These are phyloP conservation scores for Aphanomyces astaci DNA, from an alignment of 352 stramenopile species.

Conservation along the genomic window DNA sequence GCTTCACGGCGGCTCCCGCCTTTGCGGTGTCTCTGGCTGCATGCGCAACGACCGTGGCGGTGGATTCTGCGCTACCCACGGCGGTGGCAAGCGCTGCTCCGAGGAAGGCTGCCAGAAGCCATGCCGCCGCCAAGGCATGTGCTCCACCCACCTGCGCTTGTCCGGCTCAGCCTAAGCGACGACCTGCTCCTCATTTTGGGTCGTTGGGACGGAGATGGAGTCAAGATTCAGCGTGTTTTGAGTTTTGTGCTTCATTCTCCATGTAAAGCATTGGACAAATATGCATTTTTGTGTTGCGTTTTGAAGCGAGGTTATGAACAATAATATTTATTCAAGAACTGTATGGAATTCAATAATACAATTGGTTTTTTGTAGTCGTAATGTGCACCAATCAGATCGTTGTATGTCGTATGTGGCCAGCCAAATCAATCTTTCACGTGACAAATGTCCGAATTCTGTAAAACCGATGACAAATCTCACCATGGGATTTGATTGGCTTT, in stretches of 20 bases:
- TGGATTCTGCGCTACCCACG: constrained; percentile 29
- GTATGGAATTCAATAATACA: no score
- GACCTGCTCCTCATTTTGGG: background rate
- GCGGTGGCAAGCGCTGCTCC: constrained; percentile 28
- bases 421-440: no score
- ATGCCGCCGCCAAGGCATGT: constrained; percentile 77
- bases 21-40: constrained; percentile 73
- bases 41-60: constrained; percentile 79
- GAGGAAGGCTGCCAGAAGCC: constrained; percentile 33
- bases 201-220: no score
- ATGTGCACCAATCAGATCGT: no score
- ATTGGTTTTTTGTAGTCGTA: no score
- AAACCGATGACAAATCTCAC: no score
- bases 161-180: background rate
- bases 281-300: background rate
- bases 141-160: constrained; percentile 58
- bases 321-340: no score
- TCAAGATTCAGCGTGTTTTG: no score
- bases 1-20: constrained; percentile 69
- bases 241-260: background rate
- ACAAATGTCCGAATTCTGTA: no score
- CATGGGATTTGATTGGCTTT: no score
- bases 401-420: no score
- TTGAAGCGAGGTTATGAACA: no score
- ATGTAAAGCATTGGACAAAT: background rate